Evolutionary conservation across 2,329 filamentous ascomycete species (phyloP), one percentile per base, ranked within the genome.

Genomic region (Pseudogymnoascus sp.): DNA sequence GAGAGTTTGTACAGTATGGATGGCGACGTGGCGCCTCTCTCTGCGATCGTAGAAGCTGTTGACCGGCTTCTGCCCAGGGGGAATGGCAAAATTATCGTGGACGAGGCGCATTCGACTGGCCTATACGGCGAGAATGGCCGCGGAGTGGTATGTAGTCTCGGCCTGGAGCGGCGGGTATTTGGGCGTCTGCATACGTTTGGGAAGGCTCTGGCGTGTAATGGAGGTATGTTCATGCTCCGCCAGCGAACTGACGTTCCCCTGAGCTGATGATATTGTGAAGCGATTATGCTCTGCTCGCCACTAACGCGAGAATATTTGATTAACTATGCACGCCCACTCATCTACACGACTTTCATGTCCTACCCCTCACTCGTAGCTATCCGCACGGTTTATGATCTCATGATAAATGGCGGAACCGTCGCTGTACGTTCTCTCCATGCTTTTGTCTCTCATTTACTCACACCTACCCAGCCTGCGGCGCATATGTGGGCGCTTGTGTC

Each of bases 1-100:
- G 88, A 91, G 66, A 82, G 81, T 0, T 76, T 91, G 0, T 93
- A 94, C 71, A 91, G 88, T 70, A 94, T 94, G 90, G 89, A 93
- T 60, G 90, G 90, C 0, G 88, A 92, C 65, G 74, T 90, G 16
- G 82, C 82, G 0, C 87, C 86, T 0, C 74, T 94, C 9, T 67
- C 69, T 9, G 78, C 84, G 5, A 81, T 92, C 16, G 78, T 88
- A 1, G 71, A 77, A 0, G 75, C 81, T 4, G 79, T 88, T 0
- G 79, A 87, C 39, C 71, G 74, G 1, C 67, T 80, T 0, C 72
- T 91, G 0, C 82, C 85, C 0, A 63, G 63, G 0, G 78, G 78
- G 0, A 89, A 89, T 54, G 83, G 80, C 0, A 77, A 86, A 61
- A 73, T 89, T 4, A 77, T 89, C 8, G 79, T 89, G 1, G 87